Percentiles rank a stretch among this genome's conserved stretches.
phyloP scores from a whole-genome alignment of 1,284 basidiomycete species.

The Phlebopus sp. region DNA sequence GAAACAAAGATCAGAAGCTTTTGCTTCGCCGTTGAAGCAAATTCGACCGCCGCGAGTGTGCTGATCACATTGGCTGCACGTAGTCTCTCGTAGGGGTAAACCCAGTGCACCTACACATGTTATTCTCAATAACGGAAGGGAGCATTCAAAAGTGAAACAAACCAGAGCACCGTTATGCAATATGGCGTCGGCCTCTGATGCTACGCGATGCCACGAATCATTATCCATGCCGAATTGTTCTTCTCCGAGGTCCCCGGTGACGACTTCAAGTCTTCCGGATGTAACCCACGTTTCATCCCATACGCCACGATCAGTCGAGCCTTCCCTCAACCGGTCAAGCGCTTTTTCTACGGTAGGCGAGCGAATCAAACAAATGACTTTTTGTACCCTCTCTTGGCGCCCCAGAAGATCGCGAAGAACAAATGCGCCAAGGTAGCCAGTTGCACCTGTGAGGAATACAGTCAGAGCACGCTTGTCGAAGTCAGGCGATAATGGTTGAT shows the following conservation, averaged over 20 bases:
- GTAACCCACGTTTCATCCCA: slow-evolving; percentile 91
- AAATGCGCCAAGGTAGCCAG: slow-evolving; percentile 96
- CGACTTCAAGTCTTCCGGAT: slow-evolving; percentile 72
- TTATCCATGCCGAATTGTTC: slow-evolving; percentile 75
- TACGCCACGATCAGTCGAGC: slow-evolving; percentile 81
- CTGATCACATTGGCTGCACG: slow-evolving; percentile 90
- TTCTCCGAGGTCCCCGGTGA: slow-evolving; percentile 84
- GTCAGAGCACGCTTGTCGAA: slow-evolving; percentile 60
- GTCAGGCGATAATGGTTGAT: slow-evolving; percentile 53
- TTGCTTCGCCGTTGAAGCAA: slow-evolving; percentile 73
- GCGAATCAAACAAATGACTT: slow-evolving; percentile 91
- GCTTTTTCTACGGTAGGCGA: slow-evolving; percentile 67
- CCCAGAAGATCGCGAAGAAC: slow-evolving; percentile 81
- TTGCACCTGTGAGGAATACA: slow-evolving; percentile 94
- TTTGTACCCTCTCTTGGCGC: slow-evolving; percentile 61
- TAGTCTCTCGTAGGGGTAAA: slow-evolving; percentile 95
- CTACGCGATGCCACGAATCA: slow-evolving; percentile 66
- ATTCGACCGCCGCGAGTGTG: slow-evolving; percentile 80
- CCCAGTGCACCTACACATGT: slow-evolving; percentile 85
- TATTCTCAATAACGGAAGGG: background rate
- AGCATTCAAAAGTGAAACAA: slow-evolving; percentile 28
- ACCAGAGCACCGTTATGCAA: slow-evolving; percentile 97
- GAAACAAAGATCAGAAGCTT: slow-evolving; percentile 92
- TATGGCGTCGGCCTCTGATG: slow-evolving; percentile 78
- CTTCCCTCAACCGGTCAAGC: slow-evolving; percentile 70